Conservation (phyloP, 306 rosid species). For the Acacia crassicarpa region DNA sequence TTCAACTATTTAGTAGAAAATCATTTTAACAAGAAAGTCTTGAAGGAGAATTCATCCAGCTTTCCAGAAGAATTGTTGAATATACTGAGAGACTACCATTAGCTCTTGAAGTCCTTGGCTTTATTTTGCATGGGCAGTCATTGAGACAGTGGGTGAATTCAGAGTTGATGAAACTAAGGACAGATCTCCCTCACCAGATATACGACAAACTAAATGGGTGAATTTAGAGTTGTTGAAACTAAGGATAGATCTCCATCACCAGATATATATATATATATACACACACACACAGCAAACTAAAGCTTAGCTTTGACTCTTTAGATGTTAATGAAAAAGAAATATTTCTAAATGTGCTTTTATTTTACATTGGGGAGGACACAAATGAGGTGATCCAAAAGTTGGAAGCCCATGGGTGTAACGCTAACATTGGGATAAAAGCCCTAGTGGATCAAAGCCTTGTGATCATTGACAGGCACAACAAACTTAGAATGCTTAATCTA, state of each 20-base stretch:
- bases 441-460: neutral
- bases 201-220: neutral
- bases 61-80: neutral
- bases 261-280: no score
- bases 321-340: neutral
- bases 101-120: neutral
- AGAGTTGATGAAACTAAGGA: neutral
- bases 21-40: neutral
- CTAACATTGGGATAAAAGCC: neutral
- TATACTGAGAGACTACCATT: neutral
- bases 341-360: neutral
- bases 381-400: neutral
- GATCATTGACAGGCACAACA: neutral
- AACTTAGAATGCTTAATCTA: neutral
- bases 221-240: neutral
- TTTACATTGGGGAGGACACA: neutral
- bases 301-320: neutral
- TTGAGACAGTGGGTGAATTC: neutral
- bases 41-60: neutral
- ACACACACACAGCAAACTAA: neutral
- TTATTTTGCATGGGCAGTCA: neutral
- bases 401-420: neutral
- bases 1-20: neutral
- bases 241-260: neutral
- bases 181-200: neutral